A percentile compares a stretch with the other conserved stretches of the same genome.
These are phyloP conservation scores for Phlebiopsis flavidoalba DNA, from an alignment of 768 basidiomycete species.

Conservation along the genomic window DNA sequence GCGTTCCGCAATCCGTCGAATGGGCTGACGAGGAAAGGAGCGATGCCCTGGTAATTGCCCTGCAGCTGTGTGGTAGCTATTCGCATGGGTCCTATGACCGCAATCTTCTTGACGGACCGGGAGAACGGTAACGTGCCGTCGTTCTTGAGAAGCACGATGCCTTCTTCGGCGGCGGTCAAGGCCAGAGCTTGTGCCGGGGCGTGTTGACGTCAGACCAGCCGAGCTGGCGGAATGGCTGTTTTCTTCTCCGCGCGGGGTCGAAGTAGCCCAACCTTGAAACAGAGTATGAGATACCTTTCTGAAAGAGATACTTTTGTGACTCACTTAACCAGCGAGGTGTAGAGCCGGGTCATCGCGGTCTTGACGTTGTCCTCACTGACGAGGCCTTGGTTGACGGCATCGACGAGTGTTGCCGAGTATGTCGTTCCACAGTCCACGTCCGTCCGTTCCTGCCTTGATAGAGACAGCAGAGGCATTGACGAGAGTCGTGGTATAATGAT, in stretches of 20 bases:
- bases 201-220: conserved; percentile 45
- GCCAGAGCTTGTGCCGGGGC: conserved; percentile 43
- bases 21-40: conserved; percentile 53
- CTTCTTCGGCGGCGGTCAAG: conserved; percentile 45
- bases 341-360: conserved; percentile 39
- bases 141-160: conserved; percentile 60
- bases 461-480: conserved; percentile 45
- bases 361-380: conserved; percentile 40
- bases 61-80: conserved; percentile 53
- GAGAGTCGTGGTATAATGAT: conserved; percentile 41
- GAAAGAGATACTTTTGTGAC: conserved; percentile 5
- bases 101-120: conserved; percentile 40
- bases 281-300: no score
- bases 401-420: conserved; percentile 39
- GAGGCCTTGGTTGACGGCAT: conserved; percentile 43
- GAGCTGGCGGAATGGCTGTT: conserved; percentile 48
- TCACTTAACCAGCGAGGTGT: conserved; percentile 50
- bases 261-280: conserved; percentile 48
- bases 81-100: conserved; percentile 55
- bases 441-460: conserved; percentile 36
- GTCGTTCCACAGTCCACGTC: conserved; percentile 43
- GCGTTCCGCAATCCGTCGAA: conserved; percentile 41
- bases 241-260: conserved; percentile 37
- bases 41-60: conserved; percentile 50
- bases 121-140: conserved; percentile 53